These are phyloP conservation scores for Arctium lappa DNA, from an alignment of 129 eudicot species.

Conservation along the genomic window DNA sequence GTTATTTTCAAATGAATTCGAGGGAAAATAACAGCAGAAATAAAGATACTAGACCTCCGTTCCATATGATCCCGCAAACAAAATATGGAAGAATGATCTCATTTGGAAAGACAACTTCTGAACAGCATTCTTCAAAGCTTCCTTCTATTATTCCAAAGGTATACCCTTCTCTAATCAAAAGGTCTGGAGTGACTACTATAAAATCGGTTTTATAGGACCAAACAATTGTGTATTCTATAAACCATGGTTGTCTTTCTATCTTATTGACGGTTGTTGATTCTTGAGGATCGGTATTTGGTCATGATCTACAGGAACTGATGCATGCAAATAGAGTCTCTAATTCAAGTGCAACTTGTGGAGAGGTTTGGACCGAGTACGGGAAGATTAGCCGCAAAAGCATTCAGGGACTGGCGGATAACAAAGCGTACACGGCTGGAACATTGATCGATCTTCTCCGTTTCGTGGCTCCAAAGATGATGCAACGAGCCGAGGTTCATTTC, in stretches of 20 bases:
- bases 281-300: background rate
- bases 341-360: constrained; percentile 43
- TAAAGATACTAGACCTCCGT: constrained; percentile 24
- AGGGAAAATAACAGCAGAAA: constrained; percentile 36
- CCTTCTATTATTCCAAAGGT: constrained; percentile 47
- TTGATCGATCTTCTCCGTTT: constrained; percentile 63
- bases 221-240: background rate
- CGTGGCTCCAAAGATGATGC: constrained; percentile 85
- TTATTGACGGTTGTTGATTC: background rate
- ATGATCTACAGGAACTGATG: constrained; percentile 37
- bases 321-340: constrained; percentile 23
- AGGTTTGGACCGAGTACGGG: constrained; percentile 72
- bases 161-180: background rate
- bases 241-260: no score
- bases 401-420: constrained; percentile 45
- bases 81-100: constrained; percentile 75
- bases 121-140: constrained; percentile 69
- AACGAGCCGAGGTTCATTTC: constrained; percentile 80
- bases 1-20: constrained; percentile 29
- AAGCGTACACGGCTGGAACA: constrained; percentile 65
- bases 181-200: background rate
- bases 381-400: constrained; percentile 58
- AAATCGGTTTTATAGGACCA: background rate
- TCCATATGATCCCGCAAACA: constrained; percentile 36
- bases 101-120: constrained; percentile 68